phyloP scores from a whole-genome alignment of 495 filamentous ascomycete species.

The Neurospora tetrasperma region DNA sequence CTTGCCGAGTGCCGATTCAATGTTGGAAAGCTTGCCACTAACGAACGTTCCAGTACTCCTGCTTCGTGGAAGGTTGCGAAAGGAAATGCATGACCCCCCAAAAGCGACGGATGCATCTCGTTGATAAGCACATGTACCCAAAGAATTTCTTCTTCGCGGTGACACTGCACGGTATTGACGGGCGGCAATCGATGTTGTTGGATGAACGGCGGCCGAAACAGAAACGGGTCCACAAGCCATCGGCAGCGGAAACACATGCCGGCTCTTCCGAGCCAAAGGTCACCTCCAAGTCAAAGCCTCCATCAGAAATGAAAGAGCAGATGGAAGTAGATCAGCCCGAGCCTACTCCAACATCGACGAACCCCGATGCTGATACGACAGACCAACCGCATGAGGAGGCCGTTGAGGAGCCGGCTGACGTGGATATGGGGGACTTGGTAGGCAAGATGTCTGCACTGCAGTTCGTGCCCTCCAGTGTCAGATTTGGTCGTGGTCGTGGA shows the following conservation, averaged over 20 bases:
- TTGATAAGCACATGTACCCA: slow-evolving; percentile 92
- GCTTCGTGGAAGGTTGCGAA: slow-evolving; percentile 85
- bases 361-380: slow-evolving; percentile 1
- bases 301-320: background rate
- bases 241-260: slow-evolving; percentile 14
- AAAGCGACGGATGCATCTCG: slow-evolving; percentile 77
- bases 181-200: slow-evolving; percentile 62
- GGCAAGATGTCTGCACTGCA: slow-evolving; percentile 73
- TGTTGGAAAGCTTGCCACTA: background rate
- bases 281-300: slow-evolving; percentile 13
- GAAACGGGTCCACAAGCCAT: slow-evolving; percentile 23
- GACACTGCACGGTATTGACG: slow-evolving; percentile 81
- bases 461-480: slow-evolving; percentile 70
- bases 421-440: slow-evolving; percentile 61
- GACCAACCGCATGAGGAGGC: background rate
- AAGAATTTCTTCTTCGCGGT: slow-evolving; percentile 85
- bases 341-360: background rate
- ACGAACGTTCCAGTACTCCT: slow-evolving; percentile 53
- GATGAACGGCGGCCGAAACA: slow-evolving; percentile 28
- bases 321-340: background rate
- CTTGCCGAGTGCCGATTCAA: background rate
- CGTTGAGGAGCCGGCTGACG: slow-evolving; percentile 28
- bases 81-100: slow-evolving; percentile 71
- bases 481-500: slow-evolving; percentile 51
- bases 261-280: slow-evolving; percentile 7